Percentiles rank a stretch among this genome's conserved stretches.
Evolutionary conservation across 75 land plant species (phyloP).

Genomic region (Selaginella tamariscina): DNA sequence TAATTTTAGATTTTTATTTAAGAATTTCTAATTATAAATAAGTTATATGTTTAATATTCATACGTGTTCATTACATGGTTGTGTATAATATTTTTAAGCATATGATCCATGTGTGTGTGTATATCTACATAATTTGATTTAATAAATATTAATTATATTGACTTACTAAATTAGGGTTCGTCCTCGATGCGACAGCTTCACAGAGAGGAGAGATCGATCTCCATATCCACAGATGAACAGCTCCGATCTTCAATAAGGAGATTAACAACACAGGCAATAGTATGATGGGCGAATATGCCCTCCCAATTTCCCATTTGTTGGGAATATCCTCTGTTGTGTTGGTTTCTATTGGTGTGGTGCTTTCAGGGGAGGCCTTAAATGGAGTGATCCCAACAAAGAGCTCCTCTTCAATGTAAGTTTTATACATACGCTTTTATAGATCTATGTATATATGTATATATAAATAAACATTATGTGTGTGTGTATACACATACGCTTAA

Average conservation of each 20-base stretch:
- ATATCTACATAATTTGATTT: too few relatives aligned
- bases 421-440: not conserved
- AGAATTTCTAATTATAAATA: too few relatives aligned
- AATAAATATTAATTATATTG: too few relatives aligned
- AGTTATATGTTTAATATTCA: too few relatives aligned
- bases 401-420: slow-evolving; percentile 59
- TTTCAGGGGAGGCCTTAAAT: slow-evolving; percentile 54
- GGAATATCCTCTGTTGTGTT: slow-evolving; percentile 30
- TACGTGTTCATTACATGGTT: too few relatives aligned
- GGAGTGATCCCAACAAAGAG: slow-evolving; percentile 46
- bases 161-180: not conserved
- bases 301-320: slow-evolving; percentile 13
- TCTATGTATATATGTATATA: not conserved
- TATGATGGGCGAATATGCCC: not conserved
- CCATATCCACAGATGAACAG: not conserved
- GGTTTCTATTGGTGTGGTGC: slow-evolving; percentile 37
- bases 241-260: not conserved
- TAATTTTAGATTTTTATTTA: too few relatives aligned
- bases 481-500: too few relatives aligned
- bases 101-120: too few relatives aligned
- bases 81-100: too few relatives aligned
- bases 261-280: not conserved
- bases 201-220: not conserved
- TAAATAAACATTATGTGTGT: not conserved
- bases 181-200: not conserved